Evolutionary conservation across 192 early-diverging fungal species (phyloP).

Genomic region (Coemansia interrupta): DNA sequence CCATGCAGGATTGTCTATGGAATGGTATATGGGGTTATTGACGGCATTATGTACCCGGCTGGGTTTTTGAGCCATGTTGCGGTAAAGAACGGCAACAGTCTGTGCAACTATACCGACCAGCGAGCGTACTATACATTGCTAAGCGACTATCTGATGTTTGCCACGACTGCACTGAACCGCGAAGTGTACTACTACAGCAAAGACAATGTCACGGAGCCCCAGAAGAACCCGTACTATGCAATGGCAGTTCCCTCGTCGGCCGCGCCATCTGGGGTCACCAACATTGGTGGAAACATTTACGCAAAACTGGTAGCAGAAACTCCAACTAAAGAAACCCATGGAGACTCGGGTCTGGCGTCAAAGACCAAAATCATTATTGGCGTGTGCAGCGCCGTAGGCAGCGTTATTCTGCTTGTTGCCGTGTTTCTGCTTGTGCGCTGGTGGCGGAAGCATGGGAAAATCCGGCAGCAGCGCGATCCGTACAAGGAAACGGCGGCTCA

Average conservation of each 20-base stretch:
- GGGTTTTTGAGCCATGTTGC: slow-evolving; percentile 27
- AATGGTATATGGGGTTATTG: slow-evolving; percentile 11
- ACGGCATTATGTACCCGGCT: slow-evolving; percentile 12
- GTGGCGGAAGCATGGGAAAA: slow-evolving; percentile 7
- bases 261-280: not conserved
- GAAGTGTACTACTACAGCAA: slow-evolving; percentile 7
- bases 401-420: slow-evolving; percentile 2
- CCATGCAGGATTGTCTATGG: slow-evolving; percentile 17
- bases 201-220: slow-evolving; percentile 1
- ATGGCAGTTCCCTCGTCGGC: slow-evolving; percentile 6
- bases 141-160: slow-evolving; percentile 25
- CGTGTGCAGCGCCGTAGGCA: slow-evolving; percentile 13
- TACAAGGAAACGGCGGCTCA: slow-evolving; percentile 20
- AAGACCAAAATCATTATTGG: slow-evolving; percentile 9
- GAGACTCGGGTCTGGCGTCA: slow-evolving; percentile 8
- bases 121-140: slow-evolving; percentile 29
- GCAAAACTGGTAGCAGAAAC: slow-evolving; percentile 1
- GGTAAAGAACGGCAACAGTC: slow-evolving; percentile 6
- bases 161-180: not conserved
- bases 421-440: slow-evolving; percentile 10
- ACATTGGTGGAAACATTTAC: slow-evolving; percentile 10
- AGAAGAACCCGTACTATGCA: not conserved
- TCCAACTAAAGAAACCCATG: not conserved
- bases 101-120: slow-evolving; percentile 11
- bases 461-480: slow-evolving; percentile 11